Conservation (phyloP, 1,284 basidiomycete species). For the Trichosporon sp. region DNA sequence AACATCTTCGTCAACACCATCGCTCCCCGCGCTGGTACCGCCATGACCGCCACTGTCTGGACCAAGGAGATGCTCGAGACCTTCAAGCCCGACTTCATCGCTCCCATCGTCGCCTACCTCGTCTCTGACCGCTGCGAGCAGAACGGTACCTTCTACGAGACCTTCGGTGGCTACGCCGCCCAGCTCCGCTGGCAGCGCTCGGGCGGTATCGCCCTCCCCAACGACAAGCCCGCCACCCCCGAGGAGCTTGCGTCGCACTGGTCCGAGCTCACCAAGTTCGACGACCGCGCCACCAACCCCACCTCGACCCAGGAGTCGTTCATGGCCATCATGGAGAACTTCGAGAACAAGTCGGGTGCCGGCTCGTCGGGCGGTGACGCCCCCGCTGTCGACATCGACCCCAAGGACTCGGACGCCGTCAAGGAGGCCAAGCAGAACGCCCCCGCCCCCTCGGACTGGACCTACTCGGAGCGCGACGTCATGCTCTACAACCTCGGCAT, state of each 20-base stretch:
- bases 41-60: slow-evolving; percentile 86
- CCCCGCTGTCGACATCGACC: slow-evolving; percentile 61
- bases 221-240: slow-evolving; percentile 65
- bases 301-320: slow-evolving; percentile 66
- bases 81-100: slow-evolving; percentile 74
- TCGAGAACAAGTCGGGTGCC: slow-evolving; percentile 58
- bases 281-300: slow-evolving; percentile 74
- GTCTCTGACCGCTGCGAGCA: slow-evolving; percentile 72
- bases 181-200: slow-evolving; percentile 91
- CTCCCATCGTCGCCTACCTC: slow-evolving; percentile 88
- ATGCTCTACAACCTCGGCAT: slow-evolving; percentile 94
- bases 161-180: slow-evolving; percentile 87
- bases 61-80: slow-evolving; percentile 86
- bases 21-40: slow-evolving; percentile 83
- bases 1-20: slow-evolving; percentile 84
- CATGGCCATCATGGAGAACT: slow-evolving; percentile 74
- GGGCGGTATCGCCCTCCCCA: slow-evolving; percentile 68
- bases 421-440: slow-evolving; percentile 69
- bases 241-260: slow-evolving; percentile 75
- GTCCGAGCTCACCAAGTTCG: slow-evolving; percentile 76
- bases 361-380: slow-evolving; percentile 56
- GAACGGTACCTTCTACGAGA: slow-evolving; percentile 77
- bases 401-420: slow-evolving; percentile 80
- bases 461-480: slow-evolving; percentile 82
- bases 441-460: slow-evolving; percentile 60